These are phyloP conservation scores for Claviceps spartinae DNA, from an alignment of 2,329 filamentous ascomycete genomes.

Conservation along the genomic window DNA sequence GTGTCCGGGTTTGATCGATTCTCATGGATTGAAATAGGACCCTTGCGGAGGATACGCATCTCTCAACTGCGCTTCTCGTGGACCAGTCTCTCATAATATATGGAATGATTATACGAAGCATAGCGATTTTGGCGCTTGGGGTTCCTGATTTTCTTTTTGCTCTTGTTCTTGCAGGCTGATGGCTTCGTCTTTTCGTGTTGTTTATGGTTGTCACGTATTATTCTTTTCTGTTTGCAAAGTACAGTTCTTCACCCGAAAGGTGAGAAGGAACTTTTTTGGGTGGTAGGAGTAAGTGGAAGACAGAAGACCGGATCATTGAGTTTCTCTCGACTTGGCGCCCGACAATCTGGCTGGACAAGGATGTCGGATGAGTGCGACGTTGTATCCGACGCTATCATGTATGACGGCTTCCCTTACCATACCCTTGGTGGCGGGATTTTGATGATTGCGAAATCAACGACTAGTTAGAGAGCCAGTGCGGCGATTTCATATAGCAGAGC, in stretches of 20 bases:
- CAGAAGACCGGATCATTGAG: background rate
- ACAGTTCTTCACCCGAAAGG: too few species aligned
- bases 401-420: background rate
- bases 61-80: background rate
- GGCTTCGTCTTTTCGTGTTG: background rate
- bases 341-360: background rate
- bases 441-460: background rate
- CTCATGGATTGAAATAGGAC: background rate
- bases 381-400: background rate
- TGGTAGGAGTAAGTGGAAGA: background rate
- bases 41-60: background rate
- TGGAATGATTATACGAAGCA: conserved; percentile 20
- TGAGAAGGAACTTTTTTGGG: background rate
- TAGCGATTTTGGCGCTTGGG: conserved; percentile 27
- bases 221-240: background rate
- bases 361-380: too few species aligned
- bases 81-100: conserved; percentile 9
- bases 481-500: background rate
- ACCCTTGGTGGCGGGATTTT: background rate
- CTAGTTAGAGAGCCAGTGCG: background rate
- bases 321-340: background rate
- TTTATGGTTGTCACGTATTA: background rate
- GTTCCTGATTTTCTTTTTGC: background rate
- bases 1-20: background rate
- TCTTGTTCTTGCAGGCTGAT: background rate